Evolutionary conservation across 179 eudicot genomes (phyloP).

Genomic region (Beta macrorhiza): DNA sequence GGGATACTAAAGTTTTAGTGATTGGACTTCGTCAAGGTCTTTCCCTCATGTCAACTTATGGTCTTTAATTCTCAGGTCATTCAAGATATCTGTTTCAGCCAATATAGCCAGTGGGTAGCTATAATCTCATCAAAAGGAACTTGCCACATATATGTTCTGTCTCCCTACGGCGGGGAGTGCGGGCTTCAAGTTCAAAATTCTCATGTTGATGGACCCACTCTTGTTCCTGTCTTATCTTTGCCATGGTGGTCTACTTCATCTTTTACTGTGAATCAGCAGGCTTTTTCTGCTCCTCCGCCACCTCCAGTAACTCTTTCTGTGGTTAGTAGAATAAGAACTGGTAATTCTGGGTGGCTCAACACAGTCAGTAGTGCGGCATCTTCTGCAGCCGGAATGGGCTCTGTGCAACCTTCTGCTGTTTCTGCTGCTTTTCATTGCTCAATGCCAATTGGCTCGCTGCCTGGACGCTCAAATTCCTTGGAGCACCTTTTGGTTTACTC

Average conservation of each 20-base stretch:
- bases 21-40: background rate
- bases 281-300: conserved; percentile 62
- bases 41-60: background rate
- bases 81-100: conserved; percentile 96
- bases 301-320: conserved; percentile 74
- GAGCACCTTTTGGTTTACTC: conserved; percentile 88
- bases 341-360: conserved; percentile 89
- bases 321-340: conserved; percentile 78
- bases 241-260: conserved; percentile 94
- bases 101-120: conserved; percentile 91
- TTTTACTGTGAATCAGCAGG: conserved; percentile 47
- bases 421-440: conserved; percentile 84
- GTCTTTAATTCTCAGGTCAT: conserved; percentile 59
- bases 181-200: conserved; percentile 63
- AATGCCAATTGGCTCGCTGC: conserved; percentile 34
- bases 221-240: conserved; percentile 49
- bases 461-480: conserved; percentile 47
- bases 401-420: conserved; percentile 64
- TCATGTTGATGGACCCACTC: conserved; percentile 55
- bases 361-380: conserved; percentile 96
- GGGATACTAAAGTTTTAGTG: conserved; percentile 4
- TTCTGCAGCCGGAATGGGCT: conserved; percentile 78
- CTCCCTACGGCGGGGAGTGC: conserved; percentile 89
- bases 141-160: conserved; percentile 83
- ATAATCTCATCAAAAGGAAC: conserved; percentile 90